Conservation (phyloP, 352 stramenopile species). For the Phytophthora brassicae region DNA sequence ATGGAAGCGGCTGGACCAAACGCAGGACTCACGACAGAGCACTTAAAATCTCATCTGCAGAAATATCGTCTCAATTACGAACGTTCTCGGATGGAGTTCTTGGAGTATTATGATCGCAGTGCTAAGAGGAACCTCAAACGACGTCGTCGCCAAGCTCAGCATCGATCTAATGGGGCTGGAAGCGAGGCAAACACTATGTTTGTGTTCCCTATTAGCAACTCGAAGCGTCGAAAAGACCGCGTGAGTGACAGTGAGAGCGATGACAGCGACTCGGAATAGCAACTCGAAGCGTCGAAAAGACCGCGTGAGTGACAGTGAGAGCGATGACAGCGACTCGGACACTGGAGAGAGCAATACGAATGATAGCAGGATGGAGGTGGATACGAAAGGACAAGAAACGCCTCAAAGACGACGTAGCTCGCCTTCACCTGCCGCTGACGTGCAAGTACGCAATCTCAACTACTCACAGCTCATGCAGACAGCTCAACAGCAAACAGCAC, state of each 20-base stretch:
- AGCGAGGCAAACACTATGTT: constrained; percentile 75
- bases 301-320: constrained; percentile 39
- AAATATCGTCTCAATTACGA: constrained; percentile 91
- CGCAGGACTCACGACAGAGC: constrained; percentile 78
- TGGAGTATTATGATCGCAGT: constrained; percentile 85
- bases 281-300: constrained; percentile 48
- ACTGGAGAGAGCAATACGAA: constrained; percentile 26
- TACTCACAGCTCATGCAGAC: constrained; percentile 41
- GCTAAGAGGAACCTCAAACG: constrained; percentile 63
- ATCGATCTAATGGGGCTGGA: constrained; percentile 21
- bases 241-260: constrained; percentile 43
- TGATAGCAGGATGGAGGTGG: constrained; percentile 32
- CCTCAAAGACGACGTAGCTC: constrained; percentile 17
- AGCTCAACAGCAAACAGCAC: constrained; percentile 21
- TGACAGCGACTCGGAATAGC: constrained; percentile 44
- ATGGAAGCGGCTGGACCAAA: constrained; percentile 65
- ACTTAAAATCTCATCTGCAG: constrained; percentile 88
- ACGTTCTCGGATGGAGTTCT: constrained; percentile 80
- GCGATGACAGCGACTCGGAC: constrained; percentile 43
- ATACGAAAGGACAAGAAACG: constrained; percentile 15
- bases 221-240: constrained; percentile 41
- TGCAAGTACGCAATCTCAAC: constrained; percentile 13
- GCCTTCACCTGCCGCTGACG: constrained; percentile 2
- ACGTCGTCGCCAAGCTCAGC: constrained; percentile 39
- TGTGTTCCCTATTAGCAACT: constrained; percentile 73